Evolutionary conservation across 306 rosid genomes (phyloP), one percentile per base, ranked within the genome.

Genomic region (Amphicarpaea edgeworthii): DNA sequence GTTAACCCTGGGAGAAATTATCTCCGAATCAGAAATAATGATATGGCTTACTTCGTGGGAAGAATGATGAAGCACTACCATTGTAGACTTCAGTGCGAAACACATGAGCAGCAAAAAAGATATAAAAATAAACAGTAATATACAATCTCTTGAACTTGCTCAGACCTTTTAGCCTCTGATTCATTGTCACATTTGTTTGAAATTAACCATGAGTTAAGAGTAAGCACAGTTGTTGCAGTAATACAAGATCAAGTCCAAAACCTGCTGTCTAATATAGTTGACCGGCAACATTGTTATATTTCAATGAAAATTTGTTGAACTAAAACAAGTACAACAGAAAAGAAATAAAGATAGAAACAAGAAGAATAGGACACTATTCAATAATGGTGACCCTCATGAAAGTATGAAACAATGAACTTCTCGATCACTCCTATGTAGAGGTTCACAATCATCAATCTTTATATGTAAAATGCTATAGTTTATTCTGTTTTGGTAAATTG

Each of bases 401-500:
- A 77, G 79, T 53, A 43, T 70, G 82, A 79, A 77, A 71, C 82
- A 59, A 49, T 73, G 80, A 81, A 68, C 75, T 77, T 85, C 72
- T 76, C 66, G 61, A 77, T 32, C n/a, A n/a, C n/a, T n/a, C 78
- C 85, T 75, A 79, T 69, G 53, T 54, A 81, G 73, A 78, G 72
- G 78, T 68, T 85, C 81, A 82, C 85, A 76, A 85, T 81, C 61
- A 87, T 68, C 82, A 85, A 75, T 72, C 80, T 78, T 82, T 87
- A 55, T 45, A 84, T 78, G 93, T 86, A 79, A 76, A 60, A 75
- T 81, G 82, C 79, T 76, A 77, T 43, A 50, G 66, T 81, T 81
- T 86, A 82, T 86, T 85, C 61, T 76, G 73, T 68, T 72, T 54
- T 72, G 21, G 63, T 80, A 78, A 77, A 60, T 64, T 78, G 68